Evolutionary conservation across 805 yeast species (phyloP).

Genomic region (Ogataea henricii): DNA sequence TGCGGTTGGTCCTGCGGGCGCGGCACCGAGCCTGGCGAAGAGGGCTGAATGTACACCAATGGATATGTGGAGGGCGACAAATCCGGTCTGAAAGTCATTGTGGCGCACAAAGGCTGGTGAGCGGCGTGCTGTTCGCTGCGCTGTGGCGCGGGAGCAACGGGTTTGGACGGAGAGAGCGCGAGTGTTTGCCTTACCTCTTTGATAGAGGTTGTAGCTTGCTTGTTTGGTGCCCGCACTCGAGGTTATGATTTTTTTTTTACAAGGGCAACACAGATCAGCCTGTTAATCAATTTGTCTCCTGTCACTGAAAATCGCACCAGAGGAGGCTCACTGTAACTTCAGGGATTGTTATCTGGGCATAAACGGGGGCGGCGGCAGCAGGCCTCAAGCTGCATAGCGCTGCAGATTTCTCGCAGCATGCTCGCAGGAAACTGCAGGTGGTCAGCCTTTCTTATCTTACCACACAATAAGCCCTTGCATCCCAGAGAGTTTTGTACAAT

Average conservation of each 20-base stretch:
- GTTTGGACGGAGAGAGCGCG: background rate
- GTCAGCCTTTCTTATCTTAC: background rate
- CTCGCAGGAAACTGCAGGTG: background rate
- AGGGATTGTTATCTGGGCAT: conserved; percentile 3
- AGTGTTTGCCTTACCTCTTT: background rate
- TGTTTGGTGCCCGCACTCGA: background rate
- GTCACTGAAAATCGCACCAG: conserved; percentile 1
- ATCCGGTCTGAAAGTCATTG: conserved; percentile 12
- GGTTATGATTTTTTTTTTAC: background rate
- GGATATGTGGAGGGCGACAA: conserved; percentile 8
- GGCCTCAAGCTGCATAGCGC: background rate
- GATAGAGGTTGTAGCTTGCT: background rate
- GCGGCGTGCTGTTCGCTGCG: background rate
- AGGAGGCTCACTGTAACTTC: conserved; percentile 2
- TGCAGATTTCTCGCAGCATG: background rate
- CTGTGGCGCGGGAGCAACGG: background rate
- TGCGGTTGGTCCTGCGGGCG: conserved; percentile 1
- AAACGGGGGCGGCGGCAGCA: conserved; percentile 3
- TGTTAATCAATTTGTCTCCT: conserved; percentile 2
- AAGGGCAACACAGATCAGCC: conserved; percentile 1
- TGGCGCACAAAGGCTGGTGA: background rate
- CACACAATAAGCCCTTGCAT: conserved; percentile 1
- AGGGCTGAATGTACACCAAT: conserved; percentile 9
- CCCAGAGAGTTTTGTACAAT: background rate
- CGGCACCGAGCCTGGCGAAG: background rate